A percentile compares a stretch with the other conserved stretches of the same genome.
Evolutionary conservation across 805 yeast species (phyloP).

Genomic region (Saccharomycopsis fibuligera): DNA sequence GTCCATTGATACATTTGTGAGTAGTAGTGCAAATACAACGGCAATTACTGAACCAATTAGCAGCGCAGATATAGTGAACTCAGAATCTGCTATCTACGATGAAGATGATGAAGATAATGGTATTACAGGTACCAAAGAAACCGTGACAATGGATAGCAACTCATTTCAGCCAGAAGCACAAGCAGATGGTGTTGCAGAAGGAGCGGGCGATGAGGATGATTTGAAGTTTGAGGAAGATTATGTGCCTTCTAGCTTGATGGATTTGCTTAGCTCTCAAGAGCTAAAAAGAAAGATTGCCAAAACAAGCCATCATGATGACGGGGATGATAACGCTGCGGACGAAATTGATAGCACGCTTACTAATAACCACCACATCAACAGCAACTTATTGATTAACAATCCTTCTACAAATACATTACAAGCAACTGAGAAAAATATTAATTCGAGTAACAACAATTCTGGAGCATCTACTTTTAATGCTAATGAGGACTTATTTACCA

Average conservation of each 20-base stretch:
- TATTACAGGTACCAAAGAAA: too few species aligned
- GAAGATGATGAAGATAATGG: constrained; percentile 3
- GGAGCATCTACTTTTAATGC: too few species aligned
- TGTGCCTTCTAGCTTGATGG: constrained; percentile 77
- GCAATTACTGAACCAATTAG: background rate
- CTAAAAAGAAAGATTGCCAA: constrained; percentile 62
- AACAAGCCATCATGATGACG: constrained; percentile 1
- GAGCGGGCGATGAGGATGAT: constrained; percentile 35
- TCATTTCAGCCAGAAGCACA: too few species aligned
- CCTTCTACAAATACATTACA: too few species aligned
- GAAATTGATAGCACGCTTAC: background rate
- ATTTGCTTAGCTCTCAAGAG: constrained; percentile 77
- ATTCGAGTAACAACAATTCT: too few species aligned
- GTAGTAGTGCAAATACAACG: background rate
- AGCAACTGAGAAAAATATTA: too few species aligned
- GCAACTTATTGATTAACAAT: too few species aligned
- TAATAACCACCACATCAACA: background rate
- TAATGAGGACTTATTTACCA: too few species aligned
- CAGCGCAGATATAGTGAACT: background rate
- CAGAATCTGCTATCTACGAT: constrained; percentile 8
- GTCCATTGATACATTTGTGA: background rate
- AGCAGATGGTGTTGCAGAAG: too few species aligned
- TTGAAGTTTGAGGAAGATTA: constrained; percentile 57
- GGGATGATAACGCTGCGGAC: background rate
- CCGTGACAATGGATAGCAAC: too few species aligned